A percentile compares a stretch with the other conserved stretches of the same genome.
phyloP scores from a whole-genome alignment of 1,284 basidiomycete genomes.

The Sanghuangporus sanghuang region DNA sequence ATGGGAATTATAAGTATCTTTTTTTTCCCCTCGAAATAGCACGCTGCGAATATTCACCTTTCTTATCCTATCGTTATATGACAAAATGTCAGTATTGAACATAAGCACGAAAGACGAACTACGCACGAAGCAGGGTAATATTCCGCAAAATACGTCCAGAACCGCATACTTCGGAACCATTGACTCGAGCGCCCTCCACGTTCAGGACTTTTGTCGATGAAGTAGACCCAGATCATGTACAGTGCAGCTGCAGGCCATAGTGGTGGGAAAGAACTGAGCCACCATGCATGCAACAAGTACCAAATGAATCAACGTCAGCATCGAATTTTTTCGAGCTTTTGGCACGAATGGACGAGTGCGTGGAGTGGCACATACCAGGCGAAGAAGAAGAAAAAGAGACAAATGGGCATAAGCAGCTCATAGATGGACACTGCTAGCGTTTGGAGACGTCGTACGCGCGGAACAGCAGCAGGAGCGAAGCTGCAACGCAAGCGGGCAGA shows the following conservation, averaged over 20 bases:
- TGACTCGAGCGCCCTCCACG: conserved; percentile 71
- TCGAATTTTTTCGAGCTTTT: not conserved
- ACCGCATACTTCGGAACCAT: conserved; percentile 68
- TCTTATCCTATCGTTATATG: conserved; percentile 38
- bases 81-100: not conserved
- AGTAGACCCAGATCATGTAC: conserved; percentile 82
- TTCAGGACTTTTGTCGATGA: conserved; percentile 75
- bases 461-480: conserved; percentile 70
- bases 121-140: conserved; percentile 91
- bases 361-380: conserved; percentile 56
- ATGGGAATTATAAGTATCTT: conserved; percentile 1
- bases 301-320: not conserved
- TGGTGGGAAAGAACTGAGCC: conserved; percentile 75
- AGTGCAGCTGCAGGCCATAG: conserved; percentile 81
- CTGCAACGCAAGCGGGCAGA: conserved; percentile 29
- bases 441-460: conserved; percentile 77
- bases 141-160: conserved; percentile 87
- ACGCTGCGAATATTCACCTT: conserved; percentile 37
- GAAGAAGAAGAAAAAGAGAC: conserved; percentile 67
- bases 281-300: not conserved
- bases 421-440: conserved; percentile 84
- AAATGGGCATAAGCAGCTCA: conserved; percentile 76
- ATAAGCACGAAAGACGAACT: conserved; percentile 6
- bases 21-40: conserved; percentile 1
- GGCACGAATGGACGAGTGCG: no score